A percentile compares a stretch with the other conserved stretches of the same genome.
Evolutionary conservation across 306 rosid species (phyloP).

Genomic region (Fragaria iinumae): DNA sequence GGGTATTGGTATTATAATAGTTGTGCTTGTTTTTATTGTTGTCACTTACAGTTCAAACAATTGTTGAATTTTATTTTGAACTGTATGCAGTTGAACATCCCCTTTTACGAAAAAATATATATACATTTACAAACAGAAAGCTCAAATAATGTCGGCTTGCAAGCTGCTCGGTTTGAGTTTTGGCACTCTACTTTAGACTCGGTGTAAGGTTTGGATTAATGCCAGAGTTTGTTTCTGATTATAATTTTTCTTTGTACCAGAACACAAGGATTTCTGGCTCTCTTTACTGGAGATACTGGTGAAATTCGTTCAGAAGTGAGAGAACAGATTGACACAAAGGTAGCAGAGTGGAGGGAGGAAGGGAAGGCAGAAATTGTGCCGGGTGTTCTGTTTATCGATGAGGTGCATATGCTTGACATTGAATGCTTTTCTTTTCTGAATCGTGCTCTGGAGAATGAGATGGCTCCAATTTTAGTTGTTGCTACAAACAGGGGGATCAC

Average conservation of each 20-base stretch:
- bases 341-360: slow-evolving; percentile 99
- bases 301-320: slow-evolving; percentile 98
- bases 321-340: slow-evolving; percentile 98
- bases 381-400: slow-evolving; percentile 93
- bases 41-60: neutral
- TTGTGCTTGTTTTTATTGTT: too few species aligned
- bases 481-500: slow-evolving; percentile 98
- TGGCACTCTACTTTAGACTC: neutral
- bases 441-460: slow-evolving; percentile 94
- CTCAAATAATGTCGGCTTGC: neutral
- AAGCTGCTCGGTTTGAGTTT: neutral
- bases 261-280: slow-evolving; percentile 95
- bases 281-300: slow-evolving; percentile 96
- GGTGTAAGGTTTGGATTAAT: neutral
- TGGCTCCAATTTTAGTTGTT: slow-evolving; percentile 93
- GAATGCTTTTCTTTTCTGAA: slow-evolving; percentile 94
- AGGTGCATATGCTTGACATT: slow-evolving; percentile 97
- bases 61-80: neutral
- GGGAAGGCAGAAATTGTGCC: slow-evolving; percentile 98
- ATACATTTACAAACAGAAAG: neutral
- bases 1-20: neutral
- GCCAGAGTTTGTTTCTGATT: slow-evolving; percentile 15
- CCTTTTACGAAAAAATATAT: neutral
- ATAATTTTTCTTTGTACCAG: slow-evolving; percentile 39
- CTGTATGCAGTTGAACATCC: neutral